Base-by-base conservation (phyloP, 768 basidiomycete species). In the Daedaleopsis sinensis region DNA sequence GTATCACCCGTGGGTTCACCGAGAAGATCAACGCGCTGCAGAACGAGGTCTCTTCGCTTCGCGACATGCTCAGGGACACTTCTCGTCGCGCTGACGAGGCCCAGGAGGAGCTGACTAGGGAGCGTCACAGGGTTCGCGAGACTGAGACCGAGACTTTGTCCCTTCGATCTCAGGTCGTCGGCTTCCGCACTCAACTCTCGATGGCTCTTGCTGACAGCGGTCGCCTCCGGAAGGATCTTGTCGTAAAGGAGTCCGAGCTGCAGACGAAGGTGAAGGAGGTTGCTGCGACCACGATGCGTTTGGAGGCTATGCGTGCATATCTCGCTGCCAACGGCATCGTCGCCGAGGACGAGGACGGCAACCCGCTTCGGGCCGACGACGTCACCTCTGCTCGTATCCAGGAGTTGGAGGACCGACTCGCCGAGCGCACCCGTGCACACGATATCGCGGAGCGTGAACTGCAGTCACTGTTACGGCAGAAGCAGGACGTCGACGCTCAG, bases 241-340 rank as follows among this genome's bases (percentile, higher is more conserved):
- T 82, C 1, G 81, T 82, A 21, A 87, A 84, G 67, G 93, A 97
- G 57, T 69, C 78, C 9, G 82, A 86, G 54, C 75, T 93, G 39
- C 79, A 75, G 43, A 88, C 90, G 55, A 86, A 85, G 67, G 67
- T 80, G 36, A 87, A 87, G 70, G 85, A 89, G 50, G 80, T 85
- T 0, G 79, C 88, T 0, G 91, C 94, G 61, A 78, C 87, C 1
- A 85, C 83, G 59, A 77, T 94, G 62, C 90, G 92, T 61, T 78
- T 92, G 65, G 84, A 80, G 24, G 89, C 93, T 79, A 79, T 98
- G 59, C 87, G 94, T 49, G 90, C 86, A 70, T 88, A 98, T 70
- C 82, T 98, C 50, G 85, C 88, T 21, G 97, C 98, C 69, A 88
- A 91, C 69, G 96, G 95, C 16, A 83, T 98, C 55, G 82, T 82